Conservation (phyloP, 2,329 filamentous ascomycete species). For the Pseudopyrenochaeta lycopersici region DNA sequence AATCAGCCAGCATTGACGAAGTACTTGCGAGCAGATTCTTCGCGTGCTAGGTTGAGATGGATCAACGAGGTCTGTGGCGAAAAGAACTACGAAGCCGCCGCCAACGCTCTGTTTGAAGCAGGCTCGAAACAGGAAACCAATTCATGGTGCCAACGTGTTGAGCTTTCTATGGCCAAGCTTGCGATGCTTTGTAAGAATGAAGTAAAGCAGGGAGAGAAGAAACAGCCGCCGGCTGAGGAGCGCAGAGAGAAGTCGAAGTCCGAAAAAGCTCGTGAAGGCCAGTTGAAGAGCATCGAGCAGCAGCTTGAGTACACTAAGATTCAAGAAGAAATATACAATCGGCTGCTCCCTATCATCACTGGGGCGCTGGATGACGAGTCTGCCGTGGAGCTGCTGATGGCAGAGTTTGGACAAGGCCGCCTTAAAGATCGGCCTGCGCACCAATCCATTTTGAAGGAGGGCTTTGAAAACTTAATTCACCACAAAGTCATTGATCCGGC, state of each 20-base stretch:
- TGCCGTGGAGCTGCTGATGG: constrained; percentile 78
- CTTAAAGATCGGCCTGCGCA: constrained; percentile 71
- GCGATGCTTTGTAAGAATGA: constrained; percentile 57
- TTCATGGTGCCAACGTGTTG: constrained; percentile 92
- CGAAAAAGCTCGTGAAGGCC: constrained; percentile 52
- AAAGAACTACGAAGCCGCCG: constrained; percentile 77
- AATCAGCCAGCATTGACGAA: constrained; percentile 77
- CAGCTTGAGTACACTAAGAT: constrained; percentile 75
- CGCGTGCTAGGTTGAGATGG: constrained; percentile 85
- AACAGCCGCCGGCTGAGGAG: constrained; percentile 53
- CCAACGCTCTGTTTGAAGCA: constrained; percentile 73
- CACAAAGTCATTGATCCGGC: constrained; percentile 71
- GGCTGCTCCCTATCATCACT: constrained; percentile 72
- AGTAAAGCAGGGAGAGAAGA: constrained; percentile 55
- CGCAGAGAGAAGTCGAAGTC: constrained; percentile 39
- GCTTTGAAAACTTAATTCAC: constrained; percentile 73
- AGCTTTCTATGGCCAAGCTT: constrained; percentile 91
- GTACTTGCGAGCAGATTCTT: constrained; percentile 77
- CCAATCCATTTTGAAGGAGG: constrained; percentile 74
- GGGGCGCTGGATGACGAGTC: constrained; percentile 82
- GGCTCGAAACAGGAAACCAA: constrained; percentile 78
- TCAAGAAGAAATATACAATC: constrained; percentile 80
- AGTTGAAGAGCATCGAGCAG: constrained; percentile 58
- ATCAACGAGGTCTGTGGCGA: constrained; percentile 89
- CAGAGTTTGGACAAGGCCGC: constrained; percentile 66